phyloP scores from a whole-genome alignment of 164 flowering plant genomes.

The Annona cherimola region DNA sequence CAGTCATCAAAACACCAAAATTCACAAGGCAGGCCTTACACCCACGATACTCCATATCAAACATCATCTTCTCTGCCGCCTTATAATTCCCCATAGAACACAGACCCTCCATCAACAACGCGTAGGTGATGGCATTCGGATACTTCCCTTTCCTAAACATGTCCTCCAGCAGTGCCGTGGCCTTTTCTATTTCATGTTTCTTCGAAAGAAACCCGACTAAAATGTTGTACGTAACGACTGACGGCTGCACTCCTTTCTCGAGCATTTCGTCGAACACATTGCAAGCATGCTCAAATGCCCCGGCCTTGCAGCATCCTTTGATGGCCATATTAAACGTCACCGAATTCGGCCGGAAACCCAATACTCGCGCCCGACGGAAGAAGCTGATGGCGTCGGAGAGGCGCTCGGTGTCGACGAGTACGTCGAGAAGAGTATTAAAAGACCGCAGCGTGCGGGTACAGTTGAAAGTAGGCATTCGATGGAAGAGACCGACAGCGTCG shows the following conservation, averaged over 20 bases:
- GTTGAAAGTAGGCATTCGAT: constrained; percentile 48
- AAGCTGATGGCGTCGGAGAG: constrained; percentile 38
- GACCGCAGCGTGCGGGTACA: constrained; percentile 56
- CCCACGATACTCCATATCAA: constrained; percentile 89
- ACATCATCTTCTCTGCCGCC: constrained; percentile 82
- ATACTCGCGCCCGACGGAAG: constrained; percentile 23
- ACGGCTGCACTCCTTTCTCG: constrained; percentile 50
- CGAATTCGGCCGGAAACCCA: constrained; percentile 60
- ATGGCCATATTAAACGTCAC: constrained; percentile 65
- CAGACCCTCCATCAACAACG: constrained; percentile 76
- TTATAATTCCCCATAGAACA: constrained; percentile 46
- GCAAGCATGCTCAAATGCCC: constrained; percentile 44
- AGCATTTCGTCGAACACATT: constrained; percentile 82
- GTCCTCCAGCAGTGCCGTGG: constrained; percentile 47
- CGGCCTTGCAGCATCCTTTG: constrained; percentile 44
- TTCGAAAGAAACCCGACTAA: constrained; percentile 57
- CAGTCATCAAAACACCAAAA: constrained; percentile 77
- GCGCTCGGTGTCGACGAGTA: constrained; percentile 43
- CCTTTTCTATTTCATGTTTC: constrained; percentile 48
- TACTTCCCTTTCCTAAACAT: constrained; percentile 47
- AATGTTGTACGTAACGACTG: constrained; percentile 67
- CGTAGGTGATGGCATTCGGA: constrained; percentile 67
- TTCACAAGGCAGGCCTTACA: constrained; percentile 57
- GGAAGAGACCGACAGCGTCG: constrained; percentile 55
- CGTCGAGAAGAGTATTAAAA: constrained; percentile 57